Evolutionary conservation across 306 rosid genomes (phyloP).

Genomic region (Cicer yamashitae): DNA sequence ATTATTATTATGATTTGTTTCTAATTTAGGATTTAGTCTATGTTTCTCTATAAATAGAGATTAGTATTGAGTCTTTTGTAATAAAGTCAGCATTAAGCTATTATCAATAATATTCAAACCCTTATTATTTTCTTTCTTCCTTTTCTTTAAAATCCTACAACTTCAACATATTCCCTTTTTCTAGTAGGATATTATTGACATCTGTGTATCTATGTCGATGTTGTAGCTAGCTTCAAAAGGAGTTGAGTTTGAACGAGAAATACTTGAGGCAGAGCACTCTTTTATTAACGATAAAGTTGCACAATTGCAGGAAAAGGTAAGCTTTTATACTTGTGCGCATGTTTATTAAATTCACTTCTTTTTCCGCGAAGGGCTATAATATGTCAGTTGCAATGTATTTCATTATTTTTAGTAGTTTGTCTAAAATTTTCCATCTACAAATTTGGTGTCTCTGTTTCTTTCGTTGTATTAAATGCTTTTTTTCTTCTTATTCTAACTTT

Average conservation of each 20-base stretch:
- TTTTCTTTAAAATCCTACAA: too few relatives aligned
- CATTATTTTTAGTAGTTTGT: slow-evolving; percentile 13
- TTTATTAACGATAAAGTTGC: slow-evolving; percentile 66
- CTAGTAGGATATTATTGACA: slow-evolving; percentile 38
- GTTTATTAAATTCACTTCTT: slow-evolving; percentile 15
- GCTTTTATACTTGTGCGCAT: slow-evolving; percentile 28
- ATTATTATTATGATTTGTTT: too few relatives aligned
- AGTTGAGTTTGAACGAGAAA: slow-evolving; percentile 75
- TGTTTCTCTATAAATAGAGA: too few relatives aligned
- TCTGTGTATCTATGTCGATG: slow-evolving; percentile 41
- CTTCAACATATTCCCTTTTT: slow-evolving; percentile 33
- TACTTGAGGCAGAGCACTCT: slow-evolving; percentile 81
- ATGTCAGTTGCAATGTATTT: slow-evolving; percentile 31
- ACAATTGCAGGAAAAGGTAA: slow-evolving; percentile 72
- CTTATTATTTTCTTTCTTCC: too few relatives aligned
- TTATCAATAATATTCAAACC: too few relatives aligned
- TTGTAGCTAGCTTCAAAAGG: slow-evolving; percentile 79
- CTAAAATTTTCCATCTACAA: slow-evolving; percentile 28
- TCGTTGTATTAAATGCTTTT: not conserved
- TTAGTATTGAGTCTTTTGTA: too few relatives aligned
- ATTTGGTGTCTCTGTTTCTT: slow-evolving; percentile 6
- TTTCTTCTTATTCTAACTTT: slow-evolving; percentile 2
- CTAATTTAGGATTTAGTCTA: too few relatives aligned
- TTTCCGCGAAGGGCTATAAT: slow-evolving; percentile 26
- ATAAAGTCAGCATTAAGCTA: too few relatives aligned